A percentile compares a stretch with the other conserved stretches of the same genome.
phyloP scores from a whole-genome alignment of 1,139 yeast genomes.

The Pichia sp. region DNA sequence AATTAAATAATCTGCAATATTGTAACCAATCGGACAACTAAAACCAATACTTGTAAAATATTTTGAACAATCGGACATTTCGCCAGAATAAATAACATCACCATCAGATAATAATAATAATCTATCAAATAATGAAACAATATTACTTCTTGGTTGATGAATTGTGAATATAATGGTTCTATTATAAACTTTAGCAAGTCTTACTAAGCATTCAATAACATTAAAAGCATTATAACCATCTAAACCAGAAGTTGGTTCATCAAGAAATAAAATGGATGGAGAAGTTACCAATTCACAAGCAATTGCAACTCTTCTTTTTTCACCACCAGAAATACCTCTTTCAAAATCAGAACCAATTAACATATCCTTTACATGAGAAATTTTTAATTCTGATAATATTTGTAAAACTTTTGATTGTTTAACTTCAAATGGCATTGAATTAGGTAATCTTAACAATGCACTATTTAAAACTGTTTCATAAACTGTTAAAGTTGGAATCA shows the following conservation, averaged over 20 bases:
- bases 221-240: slow-evolving; percentile 92
- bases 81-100: slow-evolving; percentile 81
- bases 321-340: slow-evolving; percentile 95
- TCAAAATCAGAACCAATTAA: slow-evolving; percentile 84
- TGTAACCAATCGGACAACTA: slow-evolving; percentile 81
- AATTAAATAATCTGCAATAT: slow-evolving; percentile 87
- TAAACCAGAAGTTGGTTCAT: slow-evolving; percentile 92
- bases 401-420: slow-evolving; percentile 79
- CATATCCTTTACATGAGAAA: slow-evolving; percentile 73
- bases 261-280: slow-evolving; percentile 72
- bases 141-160: slow-evolving; percentile 97
- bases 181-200: slow-evolving; percentile 70
- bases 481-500: slow-evolving; percentile 89
- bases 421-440: slow-evolving; percentile 62
- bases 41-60: slow-evolving; percentile 74
- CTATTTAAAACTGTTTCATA: slow-evolving; percentile 91
- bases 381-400: slow-evolving; percentile 79
- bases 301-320: slow-evolving; percentile 80
- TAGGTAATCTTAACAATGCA: slow-evolving; percentile 82
- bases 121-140: slow-evolving; percentile 84
- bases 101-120: slow-evolving; percentile 79
- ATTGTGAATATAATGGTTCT: slow-evolving; percentile 89
- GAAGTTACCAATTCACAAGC: slow-evolving; percentile 87
- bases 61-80: slow-evolving; percentile 60
- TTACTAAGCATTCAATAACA: slow-evolving; percentile 78